Evolutionary conservation across 169 alveolate species (phyloP).

Genomic region (Eimeria acervulina): DNA sequence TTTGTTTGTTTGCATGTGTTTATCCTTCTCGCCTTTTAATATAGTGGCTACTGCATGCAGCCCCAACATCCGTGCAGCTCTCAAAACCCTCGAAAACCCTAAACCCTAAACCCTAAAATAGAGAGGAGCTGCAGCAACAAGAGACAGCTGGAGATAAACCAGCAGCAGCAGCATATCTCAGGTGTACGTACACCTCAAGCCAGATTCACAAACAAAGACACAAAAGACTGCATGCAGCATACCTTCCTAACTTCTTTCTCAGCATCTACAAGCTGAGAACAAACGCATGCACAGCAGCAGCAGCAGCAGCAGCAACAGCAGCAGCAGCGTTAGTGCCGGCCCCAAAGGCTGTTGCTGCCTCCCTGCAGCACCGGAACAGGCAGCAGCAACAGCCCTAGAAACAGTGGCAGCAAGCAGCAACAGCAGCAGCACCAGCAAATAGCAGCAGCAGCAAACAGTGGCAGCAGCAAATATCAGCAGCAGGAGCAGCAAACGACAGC

Average conservation of each 20-base stretch:
- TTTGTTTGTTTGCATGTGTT: neutral
- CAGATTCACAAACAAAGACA: neutral
- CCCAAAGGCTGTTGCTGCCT: neutral
- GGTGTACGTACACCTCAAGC: neutral
- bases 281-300: neutral
- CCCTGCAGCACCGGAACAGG: neutral
- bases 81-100: too few species aligned
- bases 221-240: neutral
- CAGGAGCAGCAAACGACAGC: constrained; percentile 44
- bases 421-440: neutral
- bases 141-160: neutral
- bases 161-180: neutral
- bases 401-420: neutral
- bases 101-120: neutral
- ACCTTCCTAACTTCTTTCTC: constrained; percentile 19
- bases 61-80: too few species aligned
- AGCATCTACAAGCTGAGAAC: neutral
- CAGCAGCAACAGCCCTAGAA: constrained; percentile 14
- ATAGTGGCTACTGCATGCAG: too few species aligned
- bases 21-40: too few species aligned
- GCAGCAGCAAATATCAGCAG: constrained; percentile 1
- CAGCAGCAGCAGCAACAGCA: constrained; percentile 19
- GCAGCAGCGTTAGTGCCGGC: constrained; percentile 1
- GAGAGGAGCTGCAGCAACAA: neutral
- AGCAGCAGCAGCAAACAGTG: neutral